Evolutionary conservation across 2,329 filamentous ascomycete species (phyloP), one percentile per base, ranked within the genome.

Genomic region (Immersiporthe knoxdaviesiana): DNA sequence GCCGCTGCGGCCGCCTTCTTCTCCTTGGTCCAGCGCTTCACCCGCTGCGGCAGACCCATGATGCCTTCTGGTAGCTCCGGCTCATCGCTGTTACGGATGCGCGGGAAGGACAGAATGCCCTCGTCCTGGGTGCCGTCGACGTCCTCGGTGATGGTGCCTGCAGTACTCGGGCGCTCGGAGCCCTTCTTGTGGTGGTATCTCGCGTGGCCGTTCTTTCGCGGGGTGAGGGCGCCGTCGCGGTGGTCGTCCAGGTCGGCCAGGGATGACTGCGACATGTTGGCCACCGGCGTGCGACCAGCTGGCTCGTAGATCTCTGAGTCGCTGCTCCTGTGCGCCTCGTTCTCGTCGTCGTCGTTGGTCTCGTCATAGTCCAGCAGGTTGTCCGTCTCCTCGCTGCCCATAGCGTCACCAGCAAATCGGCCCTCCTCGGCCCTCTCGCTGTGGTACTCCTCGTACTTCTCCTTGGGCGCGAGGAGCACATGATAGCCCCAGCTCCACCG

Each of bases 401-500:
- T 73, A 5, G 75, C 73, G 63, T 82, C 78, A 27, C 85, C 80
- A 63, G 87, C 86, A 66, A 89, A 90, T 70, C 88, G 83, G 21
- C 91, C 87, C 81, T 87, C 85, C 74, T 88, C 87, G 24, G 81
- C 76, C 18, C 82, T 78, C 69, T 87, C 81, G 44, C 84, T 75
- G 63, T 87, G 84, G 69, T 92, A 90, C 66, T 92, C 88, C 16
- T 86, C 83, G 75, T 92, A 93, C 72, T 87, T 87, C 63, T 91
- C 89, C 73, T 93, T 91, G 24, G 95, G 93, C 24, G 94, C 94
- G n/a, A 99, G 84, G 24, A 99, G 84, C 50, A 98, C 90, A 75
- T 97, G 94, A 79, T 97, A 98, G 14, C 96, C 96, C 96, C 96
- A 99, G 72, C 93, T 97, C 96, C 96, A 99, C 70, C 96, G 89